phyloP scores from a whole-genome alignment of 805 yeast species.

The Barnettozyma populi region DNA sequence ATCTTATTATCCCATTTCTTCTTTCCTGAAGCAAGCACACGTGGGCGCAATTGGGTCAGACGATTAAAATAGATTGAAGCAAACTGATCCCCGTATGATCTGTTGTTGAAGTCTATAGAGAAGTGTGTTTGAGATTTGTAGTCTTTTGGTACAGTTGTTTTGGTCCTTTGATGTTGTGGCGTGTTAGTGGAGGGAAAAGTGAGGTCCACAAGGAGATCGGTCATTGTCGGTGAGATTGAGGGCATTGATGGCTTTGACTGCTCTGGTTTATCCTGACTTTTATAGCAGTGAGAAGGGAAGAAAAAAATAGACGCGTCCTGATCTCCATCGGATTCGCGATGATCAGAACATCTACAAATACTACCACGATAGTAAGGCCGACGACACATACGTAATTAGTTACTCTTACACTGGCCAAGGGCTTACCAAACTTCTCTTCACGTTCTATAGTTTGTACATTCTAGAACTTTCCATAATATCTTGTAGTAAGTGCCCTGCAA shows the following conservation, averaged over 20 bases:
- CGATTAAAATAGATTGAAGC: slow-evolving; percentile 52
- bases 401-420: no score
- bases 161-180: neutral
- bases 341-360: no score
- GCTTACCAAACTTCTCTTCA: no score
- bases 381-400: no score
- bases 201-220: neutral
- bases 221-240: neutral
- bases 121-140: slow-evolving; percentile 13
- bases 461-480: neutral
- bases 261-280: no score
- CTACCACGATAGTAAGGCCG: no score
- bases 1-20: slow-evolving; percentile 53
- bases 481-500: neutral
- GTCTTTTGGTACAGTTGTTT: slow-evolving; percentile 5
- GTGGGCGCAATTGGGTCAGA: slow-evolving; percentile 40
- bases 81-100: slow-evolving; percentile 52
- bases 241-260: neutral
- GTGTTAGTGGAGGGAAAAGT: neutral
- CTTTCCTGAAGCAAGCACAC: slow-evolving; percentile 40
- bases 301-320: neutral
- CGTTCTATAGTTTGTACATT: neutral
- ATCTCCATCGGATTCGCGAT: no score
- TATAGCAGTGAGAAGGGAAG: neutral
- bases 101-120: slow-evolving; percentile 23